phyloP scores from a whole-genome alignment of 768 basidiomycete genomes.

The Tephrocybe sp. region DNA sequence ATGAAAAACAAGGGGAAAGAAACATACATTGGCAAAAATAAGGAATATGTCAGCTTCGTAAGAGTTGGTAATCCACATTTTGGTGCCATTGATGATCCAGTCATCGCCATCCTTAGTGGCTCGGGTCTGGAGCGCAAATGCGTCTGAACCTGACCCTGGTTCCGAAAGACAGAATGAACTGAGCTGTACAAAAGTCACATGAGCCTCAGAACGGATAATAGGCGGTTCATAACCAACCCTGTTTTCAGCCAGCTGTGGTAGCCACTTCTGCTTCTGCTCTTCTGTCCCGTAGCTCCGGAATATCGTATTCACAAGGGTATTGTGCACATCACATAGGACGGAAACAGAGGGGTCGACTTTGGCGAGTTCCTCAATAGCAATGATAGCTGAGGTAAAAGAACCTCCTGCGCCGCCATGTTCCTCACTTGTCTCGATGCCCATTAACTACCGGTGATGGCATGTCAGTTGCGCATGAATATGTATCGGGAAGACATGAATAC shows the following conservation, averaged over 20 bases:
- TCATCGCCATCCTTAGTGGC: constrained; percentile 83
- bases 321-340: constrained; percentile 96
- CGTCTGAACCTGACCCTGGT: constrained; percentile 90
- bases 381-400: constrained; percentile 93
- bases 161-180: constrained; percentile 97
- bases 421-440: constrained; percentile 92
- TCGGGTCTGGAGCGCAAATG: constrained; percentile 92
- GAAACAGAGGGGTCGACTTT: constrained; percentile 96
- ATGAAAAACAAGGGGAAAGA: not conserved
- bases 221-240: constrained; percentile 50
- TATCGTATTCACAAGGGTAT: constrained; percentile 96
- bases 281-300: constrained; percentile 81
- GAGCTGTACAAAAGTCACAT: constrained; percentile 41
- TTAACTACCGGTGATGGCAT: constrained; percentile 57
- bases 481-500: constrained; percentile 23
- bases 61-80: constrained; percentile 99
- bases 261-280: constrained; percentile 84
- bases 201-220: not conserved
- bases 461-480: constrained; percentile 4
- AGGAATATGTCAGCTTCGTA: constrained; percentile 88
- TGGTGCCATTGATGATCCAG: constrained; percentile 93
- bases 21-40: constrained; percentile 87
- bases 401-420: constrained; percentile 85
- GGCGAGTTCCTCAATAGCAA: constrained; percentile 95
- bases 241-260: constrained; percentile 75